Percentiles rank a stretch among this genome's conserved stretches.
Evolutionary conservation across 2,329 filamentous ascomycete genomes (phyloP).

Genomic region (Didymella pinodella): DNA sequence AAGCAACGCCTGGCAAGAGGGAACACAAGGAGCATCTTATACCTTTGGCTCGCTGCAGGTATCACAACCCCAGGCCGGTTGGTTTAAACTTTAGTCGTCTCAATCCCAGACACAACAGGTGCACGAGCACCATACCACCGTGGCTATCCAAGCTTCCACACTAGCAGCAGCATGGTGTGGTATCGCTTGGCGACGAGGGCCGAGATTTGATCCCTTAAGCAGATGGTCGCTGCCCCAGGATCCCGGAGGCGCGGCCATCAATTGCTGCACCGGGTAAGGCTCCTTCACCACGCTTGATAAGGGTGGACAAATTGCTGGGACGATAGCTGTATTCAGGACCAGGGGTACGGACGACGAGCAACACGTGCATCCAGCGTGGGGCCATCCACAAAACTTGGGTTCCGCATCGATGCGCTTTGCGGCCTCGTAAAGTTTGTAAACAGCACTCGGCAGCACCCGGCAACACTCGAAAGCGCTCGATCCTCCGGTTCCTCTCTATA

Average conservation of each 20-base stretch:
- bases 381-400: constrained; percentile 17
- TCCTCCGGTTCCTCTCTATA: not conserved
- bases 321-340: constrained; percentile 21
- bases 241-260: constrained; percentile 22
- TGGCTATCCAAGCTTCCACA: constrained; percentile 22
- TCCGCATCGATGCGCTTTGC: constrained; percentile 7
- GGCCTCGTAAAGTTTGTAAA: not conserved
- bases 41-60: constrained; percentile 30
- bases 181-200: constrained; percentile 25
- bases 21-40: constrained; percentile 37
- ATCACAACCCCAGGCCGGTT: constrained; percentile 26
- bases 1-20: constrained; percentile 18
- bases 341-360: constrained; percentile 24
- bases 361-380: constrained; percentile 31
- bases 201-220: constrained; percentile 29
- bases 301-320: constrained; percentile 25
- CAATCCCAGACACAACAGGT: constrained; percentile 26
- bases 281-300: constrained; percentile 34
- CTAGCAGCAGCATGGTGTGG: constrained; percentile 28
- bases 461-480: not conserved
- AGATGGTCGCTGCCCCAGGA: constrained; percentile 26
- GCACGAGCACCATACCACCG: constrained; percentile 22
- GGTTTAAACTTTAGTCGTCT: constrained; percentile 9
- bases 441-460: too few relatives aligned
- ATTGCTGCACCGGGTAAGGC: constrained; percentile 27